phyloP scores from a whole-genome alignment of 2,329 filamentous ascomycete genomes.

The Exophiala viscosa region DNA sequence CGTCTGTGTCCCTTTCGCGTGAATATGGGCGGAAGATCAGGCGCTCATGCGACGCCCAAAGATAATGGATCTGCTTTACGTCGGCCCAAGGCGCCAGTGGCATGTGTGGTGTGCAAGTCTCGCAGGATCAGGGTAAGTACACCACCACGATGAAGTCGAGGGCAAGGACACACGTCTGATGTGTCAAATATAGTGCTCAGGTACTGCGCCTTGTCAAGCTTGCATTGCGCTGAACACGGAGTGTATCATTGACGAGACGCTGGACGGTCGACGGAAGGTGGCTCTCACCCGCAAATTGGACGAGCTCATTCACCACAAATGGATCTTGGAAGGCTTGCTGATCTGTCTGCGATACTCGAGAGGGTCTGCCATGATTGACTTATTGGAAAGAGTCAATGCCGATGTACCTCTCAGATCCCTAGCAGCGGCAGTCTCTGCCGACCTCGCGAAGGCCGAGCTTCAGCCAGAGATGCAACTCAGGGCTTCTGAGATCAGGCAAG shows the following conservation, averaged over 20 bases:
- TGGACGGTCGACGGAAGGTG: conserved; percentile 5
- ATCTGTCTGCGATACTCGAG: conserved; percentile 3
- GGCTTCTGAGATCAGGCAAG: neutral
- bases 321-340: conserved; percentile 6
- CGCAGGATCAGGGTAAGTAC: conserved; percentile 4
- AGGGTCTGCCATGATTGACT: neutral
- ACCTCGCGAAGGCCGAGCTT: neutral
- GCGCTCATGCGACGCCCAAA: neutral
- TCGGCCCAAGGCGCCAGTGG: neutral
- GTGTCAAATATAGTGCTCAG: conserved; percentile 6
- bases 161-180: neutral
- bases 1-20: too few relatives aligned
- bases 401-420: neutral
- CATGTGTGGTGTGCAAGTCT: conserved; percentile 7
- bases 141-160: neutral
- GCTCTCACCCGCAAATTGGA: conserved; percentile 3
- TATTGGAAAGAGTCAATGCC: neutral
- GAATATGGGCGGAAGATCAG: neutral
- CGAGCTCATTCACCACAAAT: conserved; percentile 8
- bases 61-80: neutral
- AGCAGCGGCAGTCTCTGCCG: neutral
- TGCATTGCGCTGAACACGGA: neutral
- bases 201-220: conserved; percentile 7
- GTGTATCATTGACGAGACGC: conserved; percentile 10
- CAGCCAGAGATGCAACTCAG: neutral